phyloP scores from a whole-genome alignment of 176 grass and related monocot species.

The Eragrostis curvula region DNA sequence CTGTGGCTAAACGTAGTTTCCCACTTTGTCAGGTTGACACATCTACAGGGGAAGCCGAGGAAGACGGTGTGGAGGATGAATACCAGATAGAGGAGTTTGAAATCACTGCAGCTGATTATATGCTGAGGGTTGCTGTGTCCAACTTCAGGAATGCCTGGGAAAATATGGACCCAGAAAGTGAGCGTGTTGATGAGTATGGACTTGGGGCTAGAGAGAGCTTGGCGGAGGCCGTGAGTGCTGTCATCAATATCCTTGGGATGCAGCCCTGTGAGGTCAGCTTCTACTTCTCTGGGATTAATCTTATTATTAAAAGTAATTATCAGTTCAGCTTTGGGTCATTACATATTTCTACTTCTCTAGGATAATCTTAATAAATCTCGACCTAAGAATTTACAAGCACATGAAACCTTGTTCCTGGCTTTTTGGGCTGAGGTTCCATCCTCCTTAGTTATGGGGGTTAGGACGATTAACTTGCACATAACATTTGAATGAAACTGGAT shows the following conservation, averaged over 20 bases:
- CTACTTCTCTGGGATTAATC: conserved; percentile 18
- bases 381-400: neutral
- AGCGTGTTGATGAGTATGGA: conserved; percentile 90
- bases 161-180: conserved; percentile 77
- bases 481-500: neutral
- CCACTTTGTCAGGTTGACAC: conserved; percentile 72
- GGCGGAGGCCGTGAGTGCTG: conserved; percentile 87
- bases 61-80: conserved; percentile 96
- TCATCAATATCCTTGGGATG: conserved; percentile 91
- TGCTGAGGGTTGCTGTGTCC: conserved; percentile 87
- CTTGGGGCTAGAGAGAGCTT: conserved; percentile 93
- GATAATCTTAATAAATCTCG: neutral
- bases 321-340: neutral
- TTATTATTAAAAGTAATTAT: neutral
- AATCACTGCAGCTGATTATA: conserved; percentile 83
- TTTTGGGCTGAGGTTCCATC: neutral
- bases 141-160: conserved; percentile 99
- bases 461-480: neutral
- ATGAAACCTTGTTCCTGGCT: neutral
- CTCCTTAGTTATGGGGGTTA: neutral
- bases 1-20: conserved; percentile 10
- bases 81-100: conserved; percentile 96
- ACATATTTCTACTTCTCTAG: neutral
- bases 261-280: conserved; percentile 87
- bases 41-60: conserved; percentile 79